Conservation (phyloP, 352 stramenopile species). For the Phytophthora capsici region DNA sequence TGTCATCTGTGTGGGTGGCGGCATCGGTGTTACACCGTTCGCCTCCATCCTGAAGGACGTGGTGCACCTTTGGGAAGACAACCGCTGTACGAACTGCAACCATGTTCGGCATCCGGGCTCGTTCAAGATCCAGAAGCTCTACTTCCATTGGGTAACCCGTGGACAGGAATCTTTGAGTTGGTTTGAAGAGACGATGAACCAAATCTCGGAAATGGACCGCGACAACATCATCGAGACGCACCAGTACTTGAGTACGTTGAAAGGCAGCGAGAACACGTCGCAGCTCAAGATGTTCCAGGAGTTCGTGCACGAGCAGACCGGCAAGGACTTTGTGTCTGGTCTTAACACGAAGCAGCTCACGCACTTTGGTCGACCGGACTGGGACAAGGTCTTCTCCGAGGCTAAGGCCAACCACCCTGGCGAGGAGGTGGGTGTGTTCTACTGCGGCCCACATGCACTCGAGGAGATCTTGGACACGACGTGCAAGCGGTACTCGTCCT, state of each 20-base stretch:
- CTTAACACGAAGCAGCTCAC: constrained; percentile 82
- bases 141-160: constrained; percentile 90
- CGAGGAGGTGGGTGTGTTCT: constrained; percentile 88
- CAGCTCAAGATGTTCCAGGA: constrained; percentile 88
- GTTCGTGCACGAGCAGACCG: constrained; percentile 80
- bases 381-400: constrained; percentile 77
- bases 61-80: constrained; percentile 77
- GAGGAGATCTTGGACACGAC: constrained; percentile 76
- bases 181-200: constrained; percentile 90
- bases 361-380: constrained; percentile 89
- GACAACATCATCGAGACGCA: constrained; percentile 86
- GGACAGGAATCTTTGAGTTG: constrained; percentile 80
- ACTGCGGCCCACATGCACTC: constrained; percentile 83
- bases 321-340: constrained; percentile 83
- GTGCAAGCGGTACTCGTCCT: constrained; percentile 75
- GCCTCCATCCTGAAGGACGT: constrained; percentile 83
- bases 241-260: constrained; percentile 86
- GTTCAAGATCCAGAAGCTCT: constrained; percentile 85
- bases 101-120: constrained; percentile 69
- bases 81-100: constrained; percentile 78
- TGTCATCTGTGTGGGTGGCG: constrained; percentile 74
- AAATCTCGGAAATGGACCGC: constrained; percentile 77
- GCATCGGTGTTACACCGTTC: constrained; percentile 87
- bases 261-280: constrained; percentile 70
- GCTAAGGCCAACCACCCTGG: constrained; percentile 52